Evolutionary conservation across 2,329 filamentous ascomycete genomes (phyloP).

Genomic region (Elsinoe australis): DNA sequence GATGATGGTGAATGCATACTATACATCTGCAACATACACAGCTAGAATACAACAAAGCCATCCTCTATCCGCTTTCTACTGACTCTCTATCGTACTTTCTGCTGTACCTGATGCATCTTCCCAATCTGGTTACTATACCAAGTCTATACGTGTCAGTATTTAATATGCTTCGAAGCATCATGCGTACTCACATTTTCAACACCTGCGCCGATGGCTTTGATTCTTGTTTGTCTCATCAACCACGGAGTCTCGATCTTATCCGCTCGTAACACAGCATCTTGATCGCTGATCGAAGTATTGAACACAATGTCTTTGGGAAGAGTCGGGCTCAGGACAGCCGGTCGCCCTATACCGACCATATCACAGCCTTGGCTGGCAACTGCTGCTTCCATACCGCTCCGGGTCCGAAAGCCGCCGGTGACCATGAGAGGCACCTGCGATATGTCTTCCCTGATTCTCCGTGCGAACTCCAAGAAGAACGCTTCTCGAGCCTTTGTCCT

Average conservation of each 20-base stretch:
- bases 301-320: slow-evolving; percentile 34
- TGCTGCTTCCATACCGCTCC: slow-evolving; percentile 44
- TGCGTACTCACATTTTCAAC: slow-evolving; percentile 14
- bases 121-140: slow-evolving; percentile 5
- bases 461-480: slow-evolving; percentile 59
- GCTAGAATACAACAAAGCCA: no score
- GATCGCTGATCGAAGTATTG: slow-evolving; percentile 27
- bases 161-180: neutral
- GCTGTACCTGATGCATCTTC: neutral
- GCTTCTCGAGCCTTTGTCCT: slow-evolving; percentile 52
- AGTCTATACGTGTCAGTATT: neutral
- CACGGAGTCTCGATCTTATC: slow-evolving; percentile 16
- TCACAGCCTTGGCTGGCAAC: slow-evolving; percentile 42
- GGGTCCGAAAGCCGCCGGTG: slow-evolving; percentile 55
- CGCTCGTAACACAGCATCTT: slow-evolving; percentile 19
- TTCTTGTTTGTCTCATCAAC: slow-evolving; percentile 14
- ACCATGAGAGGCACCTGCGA: slow-evolving; percentile 34
- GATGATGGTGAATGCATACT: no score
- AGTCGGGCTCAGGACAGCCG: slow-evolving; percentile 39
- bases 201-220: slow-evolving; percentile 15
- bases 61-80: no score
- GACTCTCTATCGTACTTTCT: slow-evolving; percentile 4
- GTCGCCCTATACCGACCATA: slow-evolving; percentile 43
- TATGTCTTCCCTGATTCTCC: slow-evolving; percentile 25
- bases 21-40: no score